Evolutionary conservation across 2,329 filamentous ascomycete species (phyloP).

Genomic region (Tolypocladium endophyticum): DNA sequence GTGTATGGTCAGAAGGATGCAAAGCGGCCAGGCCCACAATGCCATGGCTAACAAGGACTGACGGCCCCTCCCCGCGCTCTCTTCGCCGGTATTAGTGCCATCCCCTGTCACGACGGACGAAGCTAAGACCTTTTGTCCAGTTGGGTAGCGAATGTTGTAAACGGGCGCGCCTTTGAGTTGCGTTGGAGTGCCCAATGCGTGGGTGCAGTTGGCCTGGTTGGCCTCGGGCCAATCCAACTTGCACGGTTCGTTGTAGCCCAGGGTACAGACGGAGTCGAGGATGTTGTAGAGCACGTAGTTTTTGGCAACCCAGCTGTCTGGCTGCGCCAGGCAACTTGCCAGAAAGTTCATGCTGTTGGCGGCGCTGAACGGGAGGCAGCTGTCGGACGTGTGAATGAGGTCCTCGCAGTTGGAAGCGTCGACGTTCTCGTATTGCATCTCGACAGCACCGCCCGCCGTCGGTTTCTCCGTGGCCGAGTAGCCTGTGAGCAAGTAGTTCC

Average conservation of each 20-base stretch:
- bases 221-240: conserved; percentile 27
- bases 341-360: conserved; percentile 44
- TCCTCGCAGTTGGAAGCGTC: conserved; percentile 32
- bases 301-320: conserved; percentile 33
- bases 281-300: conserved; percentile 43
- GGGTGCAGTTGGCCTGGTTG: conserved; percentile 34
- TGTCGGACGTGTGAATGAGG: conserved; percentile 33
- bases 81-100: neutral
- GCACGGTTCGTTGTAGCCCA: conserved; percentile 36
- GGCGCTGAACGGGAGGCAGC: conserved; percentile 31
- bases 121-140: conserved; percentile 24
- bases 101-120: neutral
- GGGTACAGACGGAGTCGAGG: conserved; percentile 33
- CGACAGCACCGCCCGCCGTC: conserved; percentile 33
- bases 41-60: no score
- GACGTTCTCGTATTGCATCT: conserved; percentile 35
- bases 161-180: conserved; percentile 27
- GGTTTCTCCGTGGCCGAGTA: conserved; percentile 34
- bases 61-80: neutral
- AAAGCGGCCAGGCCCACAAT: neutral
- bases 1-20: neutral
- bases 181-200: conserved; percentile 27
- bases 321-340: conserved; percentile 29
- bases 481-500: conserved; percentile 47
- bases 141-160: conserved; percentile 36